Evolutionary conservation across 1,284 basidiomycete genomes (phyloP), one percentile per base, ranked within the genome.

Genomic region (Marasmius oreades): DNA sequence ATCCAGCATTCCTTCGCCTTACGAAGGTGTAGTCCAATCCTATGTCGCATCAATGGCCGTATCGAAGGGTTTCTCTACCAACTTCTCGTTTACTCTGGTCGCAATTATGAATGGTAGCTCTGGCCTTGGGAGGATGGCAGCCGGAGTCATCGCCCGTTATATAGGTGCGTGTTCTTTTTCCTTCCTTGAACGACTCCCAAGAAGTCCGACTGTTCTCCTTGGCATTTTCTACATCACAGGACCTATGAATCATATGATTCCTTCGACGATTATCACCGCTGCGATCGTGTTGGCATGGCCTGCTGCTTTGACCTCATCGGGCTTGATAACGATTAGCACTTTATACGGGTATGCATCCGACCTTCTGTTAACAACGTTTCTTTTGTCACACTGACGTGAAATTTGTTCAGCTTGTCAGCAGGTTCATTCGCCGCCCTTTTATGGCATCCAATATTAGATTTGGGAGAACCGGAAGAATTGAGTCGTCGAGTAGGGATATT

Each of bases 71-170:
- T 31, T 50, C 24, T 11, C 47, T 33, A 16, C 24, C 12, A 31
- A n/a, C 2, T 26, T 33, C 28, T 50, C 47, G 16, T 50, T 31
- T 20, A 50, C 24, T 16, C 47, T 50, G 12, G 47, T 50, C n/a
- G 47, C 47, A 18, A 50, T 50, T 14, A 50, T 50, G 47, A 50
- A 50, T 20, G 24, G 47, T 12, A 50, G 47, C 7, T 50, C 47
- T 10, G 47, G 47, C 11, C 4, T 50, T 10, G 47, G 47, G 14
- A 26, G 47, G 8, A 12, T 50, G 12, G 14, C 47, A 11, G 47
- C 47, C 5, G 47, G 47, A 11, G n/a, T 50, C 18, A 33, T 50
- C 18, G 47, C 24, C 8, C n/a, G 12, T 20, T 31, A 31, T 33
- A 50, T 50, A 12, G 47, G 47, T 50, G 31, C 5, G 47, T 33